These are phyloP conservation scores for Prunus yedoensis DNA, from an alignment of 331 rosid genomes.

Conservation along the genomic window DNA sequence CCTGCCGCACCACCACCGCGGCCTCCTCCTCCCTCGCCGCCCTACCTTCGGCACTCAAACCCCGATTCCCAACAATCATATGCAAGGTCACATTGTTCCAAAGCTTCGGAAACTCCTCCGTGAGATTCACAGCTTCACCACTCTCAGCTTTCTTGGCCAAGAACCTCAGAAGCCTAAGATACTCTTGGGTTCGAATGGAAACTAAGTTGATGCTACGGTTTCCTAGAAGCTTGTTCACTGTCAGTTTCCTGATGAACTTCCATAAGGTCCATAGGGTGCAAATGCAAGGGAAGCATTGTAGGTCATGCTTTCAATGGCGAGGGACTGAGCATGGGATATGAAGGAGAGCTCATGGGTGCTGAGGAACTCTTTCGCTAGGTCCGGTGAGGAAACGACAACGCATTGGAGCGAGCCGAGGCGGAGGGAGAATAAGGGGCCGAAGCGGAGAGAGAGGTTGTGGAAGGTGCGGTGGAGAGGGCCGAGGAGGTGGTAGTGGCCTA, in stretches of 20 bases:
- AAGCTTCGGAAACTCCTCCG: too few relatives aligned
- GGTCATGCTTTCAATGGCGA: conserved; percentile 32
- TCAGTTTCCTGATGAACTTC: conserved; percentile 46
- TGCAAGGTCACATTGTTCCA: too few relatives aligned
- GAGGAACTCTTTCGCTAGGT: conserved; percentile 47
- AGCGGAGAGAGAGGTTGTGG: conserved; percentile 25
- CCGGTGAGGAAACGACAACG: conserved; percentile 32
- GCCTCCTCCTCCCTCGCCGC: too few relatives aligned
- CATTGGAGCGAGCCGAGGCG: conserved; percentile 38
- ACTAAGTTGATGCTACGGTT: background rate
- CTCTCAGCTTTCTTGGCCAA: too few relatives aligned
- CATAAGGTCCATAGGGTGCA: conserved; percentile 47
- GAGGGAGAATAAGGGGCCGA: conserved; percentile 47
- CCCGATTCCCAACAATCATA: too few relatives aligned
- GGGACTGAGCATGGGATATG: conserved; percentile 23
- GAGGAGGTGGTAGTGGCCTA: conserved; percentile 32
- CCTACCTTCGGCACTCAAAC: too few relatives aligned
- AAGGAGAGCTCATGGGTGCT: conserved; percentile 39
- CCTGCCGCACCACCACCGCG: too few relatives aligned
- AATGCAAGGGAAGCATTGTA: conserved; percentile 45
- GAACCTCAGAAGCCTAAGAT: too few relatives aligned
- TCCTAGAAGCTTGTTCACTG: conserved; percentile 46
- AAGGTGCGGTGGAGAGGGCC: conserved; percentile 50
- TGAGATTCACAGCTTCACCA: too few relatives aligned
- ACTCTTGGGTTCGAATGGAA: too few relatives aligned